phyloP scores from a whole-genome alignment of 2,329 filamentous ascomycete species.

The Magnaporthales sp. region DNA sequence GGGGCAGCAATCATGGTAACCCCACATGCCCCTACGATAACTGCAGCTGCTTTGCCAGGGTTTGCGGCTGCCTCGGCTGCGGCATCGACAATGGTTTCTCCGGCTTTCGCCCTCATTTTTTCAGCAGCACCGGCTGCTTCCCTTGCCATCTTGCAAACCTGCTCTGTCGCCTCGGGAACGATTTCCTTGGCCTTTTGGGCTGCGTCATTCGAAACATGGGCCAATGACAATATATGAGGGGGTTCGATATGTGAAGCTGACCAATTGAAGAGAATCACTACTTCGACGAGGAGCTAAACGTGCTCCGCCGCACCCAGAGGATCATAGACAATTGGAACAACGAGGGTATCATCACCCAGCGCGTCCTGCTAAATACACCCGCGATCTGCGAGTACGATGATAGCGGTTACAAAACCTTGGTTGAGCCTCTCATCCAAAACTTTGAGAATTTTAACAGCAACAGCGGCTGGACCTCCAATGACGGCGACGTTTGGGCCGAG shows the following conservation, averaged over 20 bases:
- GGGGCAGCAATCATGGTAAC: background rate
- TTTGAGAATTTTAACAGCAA: slow-evolving; percentile 36
- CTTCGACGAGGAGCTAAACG: background rate
- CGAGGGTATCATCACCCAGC: slow-evolving; percentile 10
- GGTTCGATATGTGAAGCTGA: no score
- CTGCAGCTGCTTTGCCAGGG: background rate
- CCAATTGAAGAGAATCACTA: background rate
- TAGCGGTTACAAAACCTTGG: slow-evolving; percentile 11
- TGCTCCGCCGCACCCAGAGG: background rate
- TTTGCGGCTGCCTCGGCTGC: background rate
- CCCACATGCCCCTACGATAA: background rate
- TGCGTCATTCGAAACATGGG: background rate
- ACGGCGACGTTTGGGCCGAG: slow-evolving; percentile 19
- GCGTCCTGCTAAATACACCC: slow-evolving; percentile 28
- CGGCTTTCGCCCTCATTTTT: background rate
- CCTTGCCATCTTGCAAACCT: background rate
- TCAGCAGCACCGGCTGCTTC: background rate
- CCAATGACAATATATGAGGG: no score
- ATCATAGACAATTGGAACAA: background rate
- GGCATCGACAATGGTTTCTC: background rate
- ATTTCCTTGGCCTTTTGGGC: background rate
- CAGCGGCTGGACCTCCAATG: slow-evolving; percentile 25
- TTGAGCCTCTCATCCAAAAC: slow-evolving; percentile 30
- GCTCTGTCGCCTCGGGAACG: background rate
- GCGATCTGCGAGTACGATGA: slow-evolving; percentile 20